A percentile compares a stretch with the other conserved stretches of the same genome.
phyloP scores from a whole-genome alignment of 169 alveolate genomes.

The Cystoisospora suis region DNA sequence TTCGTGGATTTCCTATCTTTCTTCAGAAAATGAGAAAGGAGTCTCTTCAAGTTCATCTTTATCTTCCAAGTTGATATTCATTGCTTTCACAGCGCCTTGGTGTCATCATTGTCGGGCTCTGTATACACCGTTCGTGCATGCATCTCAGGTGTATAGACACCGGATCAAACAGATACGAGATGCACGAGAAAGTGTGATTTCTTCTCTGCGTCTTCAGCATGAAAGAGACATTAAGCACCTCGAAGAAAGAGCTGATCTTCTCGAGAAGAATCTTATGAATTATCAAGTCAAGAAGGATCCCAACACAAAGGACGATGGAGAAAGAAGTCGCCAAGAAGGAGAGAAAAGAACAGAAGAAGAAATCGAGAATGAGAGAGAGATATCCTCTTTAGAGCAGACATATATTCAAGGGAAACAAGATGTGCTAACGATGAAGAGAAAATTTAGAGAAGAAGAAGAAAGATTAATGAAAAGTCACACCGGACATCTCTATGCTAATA shows the following conservation, averaged over 20 bases:
- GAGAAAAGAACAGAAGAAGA: not conserved
- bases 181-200: not conserved
- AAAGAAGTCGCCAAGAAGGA: too few relatives aligned
- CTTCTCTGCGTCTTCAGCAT: not conserved
- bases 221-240: not conserved
- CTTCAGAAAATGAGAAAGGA: not conserved
- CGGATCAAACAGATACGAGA: not conserved
- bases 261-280: not conserved
- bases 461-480: not conserved
- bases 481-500: not conserved
- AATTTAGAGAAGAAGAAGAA: not conserved
- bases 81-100: not conserved
- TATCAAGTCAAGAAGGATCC: not conserved
- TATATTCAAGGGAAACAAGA: not conserved
- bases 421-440: not conserved
- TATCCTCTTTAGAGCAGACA: too few relatives aligned
- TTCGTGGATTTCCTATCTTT: too few relatives aligned
- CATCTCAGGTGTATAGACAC: constrained; percentile 8
- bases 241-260: not conserved
- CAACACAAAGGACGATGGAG: too few relatives aligned
- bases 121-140: not conserved
- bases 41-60: not conserved
- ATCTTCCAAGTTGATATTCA: not conserved
- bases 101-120: constrained; percentile 1
- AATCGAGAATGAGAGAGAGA: not conserved